phyloP scores from a whole-genome alignment of 352 stramenopile species.

The Globisporangium recalcitrans region DNA sequence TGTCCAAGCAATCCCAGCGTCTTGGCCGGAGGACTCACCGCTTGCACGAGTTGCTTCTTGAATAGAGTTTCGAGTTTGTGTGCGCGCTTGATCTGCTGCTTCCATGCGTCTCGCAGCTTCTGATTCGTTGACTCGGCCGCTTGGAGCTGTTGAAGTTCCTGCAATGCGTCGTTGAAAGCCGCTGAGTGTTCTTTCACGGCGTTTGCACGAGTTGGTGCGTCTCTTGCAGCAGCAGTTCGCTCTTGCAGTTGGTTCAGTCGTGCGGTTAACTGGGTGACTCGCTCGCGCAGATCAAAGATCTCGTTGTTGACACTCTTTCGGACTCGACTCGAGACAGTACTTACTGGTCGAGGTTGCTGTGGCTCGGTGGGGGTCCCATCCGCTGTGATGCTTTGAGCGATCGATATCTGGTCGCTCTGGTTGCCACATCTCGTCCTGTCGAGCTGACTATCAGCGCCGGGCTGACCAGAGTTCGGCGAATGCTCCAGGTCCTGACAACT shows the following conservation, averaged over 20 bases:
- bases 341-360: neutral
- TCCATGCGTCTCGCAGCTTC: neutral
- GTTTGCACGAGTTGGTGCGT: neutral
- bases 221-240: neutral
- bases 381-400: neutral
- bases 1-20: no score
- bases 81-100: neutral
- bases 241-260: neutral
- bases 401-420: no score
- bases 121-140: neutral
- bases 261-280: neutral
- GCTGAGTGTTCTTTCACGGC: conserved; percentile 2
- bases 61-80: neutral
- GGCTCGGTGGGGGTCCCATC: neutral
- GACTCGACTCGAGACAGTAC: neutral
- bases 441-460: neutral
- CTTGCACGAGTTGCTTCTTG: neutral
- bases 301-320: neutral
- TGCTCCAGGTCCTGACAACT: neutral
- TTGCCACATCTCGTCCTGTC: neutral
- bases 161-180: conserved; percentile 16
- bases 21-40: neutral
- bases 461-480: neutral
- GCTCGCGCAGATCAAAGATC: neutral
- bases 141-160: neutral